phyloP scores from a whole-genome alignment of 305 asterid genomes.

The Fraxinus xanthoxyloides region DNA sequence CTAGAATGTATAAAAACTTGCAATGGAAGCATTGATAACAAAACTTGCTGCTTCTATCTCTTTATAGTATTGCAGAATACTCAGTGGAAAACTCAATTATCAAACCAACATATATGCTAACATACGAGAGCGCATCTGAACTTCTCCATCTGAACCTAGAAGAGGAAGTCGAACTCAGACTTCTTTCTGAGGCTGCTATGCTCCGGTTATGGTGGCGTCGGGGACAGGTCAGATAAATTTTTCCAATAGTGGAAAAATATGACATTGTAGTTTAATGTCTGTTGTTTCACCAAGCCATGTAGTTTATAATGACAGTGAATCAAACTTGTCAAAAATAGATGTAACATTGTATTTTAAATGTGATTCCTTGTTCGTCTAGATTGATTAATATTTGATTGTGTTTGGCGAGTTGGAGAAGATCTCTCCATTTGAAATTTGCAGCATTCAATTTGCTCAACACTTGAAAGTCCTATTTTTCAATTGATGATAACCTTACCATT shows the following conservation, averaged over 20 bases:
- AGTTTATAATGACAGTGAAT: not conserved
- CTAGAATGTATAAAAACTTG: not conserved
- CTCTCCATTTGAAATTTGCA: slow-evolving; percentile 8
- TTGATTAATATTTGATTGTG: slow-evolving; percentile 6
- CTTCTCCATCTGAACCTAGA: slow-evolving; percentile 87
- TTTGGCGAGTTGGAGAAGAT: slow-evolving; percentile 12
- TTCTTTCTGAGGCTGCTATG: slow-evolving; percentile 86
- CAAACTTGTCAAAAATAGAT: not conserved
- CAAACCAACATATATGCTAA: slow-evolving; percentile 93
- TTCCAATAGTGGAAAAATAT: slow-evolving; percentile 3
- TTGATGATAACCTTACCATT: not conserved
- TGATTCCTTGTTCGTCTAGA: slow-evolving; percentile 9
- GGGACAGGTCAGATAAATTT: slow-evolving; percentile 56
- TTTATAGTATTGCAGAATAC: slow-evolving; percentile 83
- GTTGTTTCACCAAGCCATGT: slow-evolving; percentile 4
- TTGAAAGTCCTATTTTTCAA: slow-evolving; percentile 12
- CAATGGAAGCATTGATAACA: slow-evolving; percentile 10
- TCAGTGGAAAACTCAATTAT: slow-evolving; percentile 78
- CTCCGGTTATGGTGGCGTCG: slow-evolving; percentile 82
- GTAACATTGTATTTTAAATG: slow-evolving; percentile 8
- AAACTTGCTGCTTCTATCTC: slow-evolving; percentile 29
- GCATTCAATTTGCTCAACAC: slow-evolving; percentile 7
- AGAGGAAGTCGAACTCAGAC: slow-evolving; percentile 79
- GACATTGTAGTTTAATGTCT: slow-evolving; percentile 9
- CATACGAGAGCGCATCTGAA: slow-evolving; percentile 95